Evolutionary conservation across 306 rosid genomes (phyloP).

Genomic region (Ochetophila trinervis): DNA sequence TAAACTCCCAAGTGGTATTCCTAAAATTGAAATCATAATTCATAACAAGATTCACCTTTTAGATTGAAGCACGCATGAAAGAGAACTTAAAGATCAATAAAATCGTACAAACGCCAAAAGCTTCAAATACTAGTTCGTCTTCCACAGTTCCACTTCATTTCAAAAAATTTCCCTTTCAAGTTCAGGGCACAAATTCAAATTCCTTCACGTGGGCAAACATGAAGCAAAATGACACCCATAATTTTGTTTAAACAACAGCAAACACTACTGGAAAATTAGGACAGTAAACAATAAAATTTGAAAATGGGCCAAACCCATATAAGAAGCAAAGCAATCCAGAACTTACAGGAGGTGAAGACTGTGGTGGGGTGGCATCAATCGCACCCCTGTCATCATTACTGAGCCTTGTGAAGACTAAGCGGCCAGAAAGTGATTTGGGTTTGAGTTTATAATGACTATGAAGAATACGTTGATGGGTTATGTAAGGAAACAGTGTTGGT

Average conservation of each 20-base stretch:
- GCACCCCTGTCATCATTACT: slow-evolving; percentile 36
- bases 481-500: slow-evolving; percentile 13
- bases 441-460: slow-evolving; percentile 1
- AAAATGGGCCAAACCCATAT: background rate
- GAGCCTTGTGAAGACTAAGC: slow-evolving; percentile 34
- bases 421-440: slow-evolving; percentile 31
- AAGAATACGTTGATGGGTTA: slow-evolving; percentile 2
- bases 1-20: too few relatives aligned
- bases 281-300: background rate
- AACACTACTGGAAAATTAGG: background rate
- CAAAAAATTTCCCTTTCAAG: background rate
- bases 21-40: too few relatives aligned
- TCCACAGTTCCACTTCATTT: background rate
- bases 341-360: slow-evolving; percentile 45
- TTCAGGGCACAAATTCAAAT: background rate
- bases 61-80: too few relatives aligned
- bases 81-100: background rate
- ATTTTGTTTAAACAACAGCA: background rate
- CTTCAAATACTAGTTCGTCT: background rate
- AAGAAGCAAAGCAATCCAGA: background rate
- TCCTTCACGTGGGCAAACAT: background rate
- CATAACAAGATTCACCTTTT: too few relatives aligned
- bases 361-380: slow-evolving; percentile 44
- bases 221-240: background rate
- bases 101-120: background rate